A percentile compares a stretch with the other conserved stretches of the same genome.
Evolutionary conservation across 306 rosid species (phyloP).

Genomic region (Cajanus cajan): DNA sequence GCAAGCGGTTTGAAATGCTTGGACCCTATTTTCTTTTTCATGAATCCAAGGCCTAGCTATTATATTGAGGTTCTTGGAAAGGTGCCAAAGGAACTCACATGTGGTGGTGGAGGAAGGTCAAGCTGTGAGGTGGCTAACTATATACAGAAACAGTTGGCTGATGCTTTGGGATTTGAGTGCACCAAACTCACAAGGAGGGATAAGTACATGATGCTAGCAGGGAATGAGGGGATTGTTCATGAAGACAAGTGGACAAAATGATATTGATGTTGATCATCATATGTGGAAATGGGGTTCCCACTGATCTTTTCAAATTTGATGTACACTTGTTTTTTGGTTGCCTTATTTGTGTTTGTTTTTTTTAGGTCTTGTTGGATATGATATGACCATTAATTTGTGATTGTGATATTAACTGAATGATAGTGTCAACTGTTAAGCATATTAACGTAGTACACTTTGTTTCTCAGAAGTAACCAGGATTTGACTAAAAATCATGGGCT

Average conservation of each 20-base stretch:
- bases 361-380: background rate
- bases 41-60: slow-evolving; percentile 83
- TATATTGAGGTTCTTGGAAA: slow-evolving; percentile 61
- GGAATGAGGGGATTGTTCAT: slow-evolving; percentile 76
- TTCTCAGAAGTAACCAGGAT: background rate
- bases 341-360: background rate
- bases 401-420: background rate
- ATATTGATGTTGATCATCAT: background rate
- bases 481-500: background rate
- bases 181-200: slow-evolving; percentile 76
- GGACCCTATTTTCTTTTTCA: slow-evolving; percentile 80
- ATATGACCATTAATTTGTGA: background rate
- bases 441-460: background rate
- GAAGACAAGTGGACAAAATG: slow-evolving; percentile 28
- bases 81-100: slow-evolving; percentile 55
- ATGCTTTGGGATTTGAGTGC: slow-evolving; percentile 88
- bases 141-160: slow-evolving; percentile 61
- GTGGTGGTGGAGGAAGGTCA: slow-evolving; percentile 65
- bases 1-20: slow-evolving; percentile 87
- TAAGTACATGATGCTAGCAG: slow-evolving; percentile 93
- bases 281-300: background rate
- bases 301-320: background rate
- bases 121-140: slow-evolving; percentile 84
- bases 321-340: background rate
- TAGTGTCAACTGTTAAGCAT: background rate